Base-by-base conservation (phyloP, 2,329 filamentous ascomycete genomes). In the Aspergillus flavus region DNA sequence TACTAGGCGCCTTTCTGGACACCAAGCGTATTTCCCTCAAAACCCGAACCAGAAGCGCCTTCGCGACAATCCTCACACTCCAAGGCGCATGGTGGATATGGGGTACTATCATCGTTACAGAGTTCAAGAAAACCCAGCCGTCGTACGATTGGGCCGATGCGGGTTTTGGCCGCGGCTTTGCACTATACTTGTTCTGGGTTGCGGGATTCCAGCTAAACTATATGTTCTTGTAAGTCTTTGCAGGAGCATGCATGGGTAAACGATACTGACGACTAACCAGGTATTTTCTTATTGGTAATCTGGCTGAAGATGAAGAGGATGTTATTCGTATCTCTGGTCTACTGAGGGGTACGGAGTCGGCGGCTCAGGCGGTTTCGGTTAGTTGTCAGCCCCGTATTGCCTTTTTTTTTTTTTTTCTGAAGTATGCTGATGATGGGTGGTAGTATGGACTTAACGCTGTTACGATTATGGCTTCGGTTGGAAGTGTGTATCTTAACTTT, bases 51-150 rank as follows among this genome's bases (percentile, higher is more conserved):
- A 80, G 89, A 3, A 80, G 74, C 4, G 80, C 86, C 0, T 91
- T 91, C 68, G 80, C 77, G 34, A 79, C 84, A 19, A 77, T 82
- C 0, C 73, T 80, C 16, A 66, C 58, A 0, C 69, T 90, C 0
- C 89, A 91, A 69, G 89, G 89, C 0, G 88, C 81, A 0, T 91
- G 88, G 85, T 93, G 90, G 90, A 80, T 87, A 4, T 93, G 90
- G 90, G 86, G 85, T 0, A 90, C 89, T 0, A 77, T 92, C 2
- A 75, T 90, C 2, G 87, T 87, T 0, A 88, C 88, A 0, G 80
- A 85, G 34, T 92, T 87, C 73, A 81, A 81, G 19, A 75, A 78
- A 12, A 85, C 84, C 0, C 78, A 81, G 21, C 89, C 89, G 0
- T 85, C 82, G 0, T 89, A 86, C 68, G 91, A 93, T 73, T 93